A percentile compares a stretch with the other conserved stretches of the same genome.
These are phyloP conservation scores for Scolecobasidium constrictum DNA, from an alignment of 2,329 filamentous ascomycete species.

Conservation along the genomic window DNA sequence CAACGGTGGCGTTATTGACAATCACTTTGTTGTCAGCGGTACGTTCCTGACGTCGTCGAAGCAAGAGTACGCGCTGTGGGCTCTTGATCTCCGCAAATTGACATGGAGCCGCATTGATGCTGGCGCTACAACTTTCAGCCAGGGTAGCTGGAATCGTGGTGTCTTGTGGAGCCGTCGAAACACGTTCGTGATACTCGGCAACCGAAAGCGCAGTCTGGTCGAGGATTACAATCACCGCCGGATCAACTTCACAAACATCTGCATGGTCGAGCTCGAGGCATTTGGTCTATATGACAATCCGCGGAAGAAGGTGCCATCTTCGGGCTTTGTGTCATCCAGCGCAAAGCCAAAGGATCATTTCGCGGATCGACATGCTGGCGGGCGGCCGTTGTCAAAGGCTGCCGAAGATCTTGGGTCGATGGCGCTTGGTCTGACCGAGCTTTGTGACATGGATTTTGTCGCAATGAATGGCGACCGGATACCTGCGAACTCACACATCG, in stretches of 20 bases:
- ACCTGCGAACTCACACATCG: slow-evolving; percentile 82
- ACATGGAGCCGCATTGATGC: slow-evolving; percentile 96
- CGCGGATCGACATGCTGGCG: slow-evolving; percentile 54
- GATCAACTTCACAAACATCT: slow-evolving; percentile 95
- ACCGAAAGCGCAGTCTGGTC: slow-evolving; percentile 83
- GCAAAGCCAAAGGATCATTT: slow-evolving; percentile 35
- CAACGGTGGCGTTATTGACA: slow-evolving; percentile 90
- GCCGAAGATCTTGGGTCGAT: slow-evolving; percentile 80
- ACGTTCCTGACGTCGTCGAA: slow-evolving; percentile 97
- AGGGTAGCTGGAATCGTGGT: slow-evolving; percentile 95
- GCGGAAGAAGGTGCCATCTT: slow-evolving; percentile 64
- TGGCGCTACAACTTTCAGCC: slow-evolving; percentile 84
- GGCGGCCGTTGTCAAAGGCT: slow-evolving; percentile 62
- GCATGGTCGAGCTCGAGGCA: slow-evolving; percentile 91
- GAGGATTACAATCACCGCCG: slow-evolving; percentile 97
- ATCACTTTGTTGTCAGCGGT: slow-evolving; percentile 92
- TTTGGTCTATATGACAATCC: slow-evolving; percentile 98
- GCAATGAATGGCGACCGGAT: slow-evolving; percentile 86
- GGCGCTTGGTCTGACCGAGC: slow-evolving; percentile 67
- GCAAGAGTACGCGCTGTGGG: slow-evolving; percentile 96
- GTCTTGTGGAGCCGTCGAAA: slow-evolving; percentile 89
- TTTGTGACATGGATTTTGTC: slow-evolving; percentile 94
- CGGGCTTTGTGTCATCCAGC: slow-evolving; percentile 76
- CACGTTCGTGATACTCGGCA: slow-evolving; percentile 89
- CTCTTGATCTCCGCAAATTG: slow-evolving; percentile 74